Base-by-base conservation (phyloP, 2,329 filamentous ascomycete genomes). In the Exophiala sp. region DNA sequence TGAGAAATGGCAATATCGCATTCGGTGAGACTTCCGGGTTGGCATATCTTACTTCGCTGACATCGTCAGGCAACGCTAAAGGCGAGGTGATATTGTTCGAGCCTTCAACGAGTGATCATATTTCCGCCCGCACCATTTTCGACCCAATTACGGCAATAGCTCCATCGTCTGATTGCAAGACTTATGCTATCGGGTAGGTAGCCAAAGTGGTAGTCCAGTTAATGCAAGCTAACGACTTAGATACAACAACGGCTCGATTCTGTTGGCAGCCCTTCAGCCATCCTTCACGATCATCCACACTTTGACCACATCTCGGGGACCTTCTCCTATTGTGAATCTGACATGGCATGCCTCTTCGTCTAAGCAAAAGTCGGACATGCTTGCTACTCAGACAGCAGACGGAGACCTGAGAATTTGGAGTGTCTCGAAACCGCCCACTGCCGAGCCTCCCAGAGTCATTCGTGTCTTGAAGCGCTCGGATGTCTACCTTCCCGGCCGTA, bases 321-420 rank as follows among this genome's bases (percentile, higher is more conserved):
- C 94, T 1, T 96, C 92, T 1, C 88, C 90, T 2, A 91, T 99
- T 47, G 85, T 91, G 3, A 89, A 85, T 7, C 75, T 99, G 16
- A 84, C 90, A 54, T 99, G 94, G 94, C 94, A 99, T 77, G 91
- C 92, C 35, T 96, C 94, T 0, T 96, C 94, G 0, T 88, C 91
- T 0, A 89, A 91, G 62, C 91, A 96, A 71, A 96, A 95, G 72
- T 96, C 94, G 1, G 92, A 97, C 66, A 99, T 99, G 94, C 77
- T 99, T 65, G 92, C 92, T 1, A 89, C 91, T 7, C 92, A 97
- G 72, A 94, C 90, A 3, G 82, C 87, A 47, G 91, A 96, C 67
- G 92, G 94, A 16, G 92, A 99, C 67, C 76, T 99, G 42, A 83
- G 91, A 63, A 91, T 99, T 16, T 99, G 94, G 94, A 99, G 94